These are phyloP conservation scores for Phytophthora hybrid DNA, from an alignment of 352 stramenopile genomes.

Conservation along the genomic window DNA sequence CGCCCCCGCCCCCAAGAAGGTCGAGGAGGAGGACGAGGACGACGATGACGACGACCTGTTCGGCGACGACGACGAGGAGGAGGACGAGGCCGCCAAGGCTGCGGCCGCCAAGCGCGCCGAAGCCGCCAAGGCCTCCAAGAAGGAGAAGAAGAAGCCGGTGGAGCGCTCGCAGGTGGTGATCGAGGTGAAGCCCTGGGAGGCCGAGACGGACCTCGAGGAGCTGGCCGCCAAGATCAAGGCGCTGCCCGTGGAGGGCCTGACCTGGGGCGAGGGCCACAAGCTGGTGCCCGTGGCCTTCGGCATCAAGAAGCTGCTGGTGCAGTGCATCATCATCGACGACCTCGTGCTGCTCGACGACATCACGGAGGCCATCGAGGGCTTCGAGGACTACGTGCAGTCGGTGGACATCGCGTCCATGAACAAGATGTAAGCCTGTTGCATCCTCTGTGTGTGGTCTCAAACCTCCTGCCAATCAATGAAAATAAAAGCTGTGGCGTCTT, in stretches of 20 bases:
- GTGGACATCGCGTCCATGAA: conserved; percentile 90
- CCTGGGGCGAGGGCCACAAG: conserved; percentile 70
- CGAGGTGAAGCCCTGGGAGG: conserved; percentile 83
- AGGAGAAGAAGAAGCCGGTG: conserved; percentile 72
- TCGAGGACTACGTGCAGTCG: conserved; percentile 88
- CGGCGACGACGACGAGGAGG: conserved; percentile 67
- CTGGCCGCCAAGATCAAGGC: conserved; percentile 82
- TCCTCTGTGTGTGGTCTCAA: not conserved
- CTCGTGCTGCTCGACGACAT: conserved; percentile 85
- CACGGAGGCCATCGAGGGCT: conserved; percentile 78
- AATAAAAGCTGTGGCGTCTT: not conserved
- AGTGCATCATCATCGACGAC: conserved; percentile 83
- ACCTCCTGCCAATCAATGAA: not conserved
- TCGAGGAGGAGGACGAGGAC: conserved; percentile 41
- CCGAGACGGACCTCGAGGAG: conserved; percentile 77
- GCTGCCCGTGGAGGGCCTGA: conserved; percentile 71
- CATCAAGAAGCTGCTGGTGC: too few species aligned
- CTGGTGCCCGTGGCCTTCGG: too few species aligned
- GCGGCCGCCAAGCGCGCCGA: conserved; percentile 65
- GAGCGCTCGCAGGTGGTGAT: conserved; percentile 73
- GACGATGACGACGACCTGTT: conserved; percentile 71
- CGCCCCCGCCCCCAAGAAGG: conserved; percentile 34
- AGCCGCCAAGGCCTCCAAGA: conserved; percentile 62
- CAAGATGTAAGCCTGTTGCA: conserved; percentile 69
- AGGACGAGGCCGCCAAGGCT: conserved; percentile 63